A percentile compares a stretch with the other conserved stretches of the same genome.
Conservation (phyloP, 352 stramenopile genomes). For the Pythium diclinum region DNA sequence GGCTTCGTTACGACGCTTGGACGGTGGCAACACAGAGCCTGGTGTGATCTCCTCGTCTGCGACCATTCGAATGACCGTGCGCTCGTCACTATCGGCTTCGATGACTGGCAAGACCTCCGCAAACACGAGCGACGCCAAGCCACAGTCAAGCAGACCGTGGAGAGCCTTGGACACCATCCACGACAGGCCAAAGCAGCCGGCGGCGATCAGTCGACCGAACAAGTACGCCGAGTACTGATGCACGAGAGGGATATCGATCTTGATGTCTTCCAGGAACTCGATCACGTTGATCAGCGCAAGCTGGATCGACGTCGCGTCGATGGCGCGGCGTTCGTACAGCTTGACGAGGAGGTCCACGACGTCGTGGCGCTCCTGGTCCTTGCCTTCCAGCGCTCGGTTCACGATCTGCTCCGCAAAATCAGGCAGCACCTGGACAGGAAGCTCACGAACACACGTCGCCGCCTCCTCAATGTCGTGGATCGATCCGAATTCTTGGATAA, state of each 20-base stretch:
- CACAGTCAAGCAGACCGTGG: constrained; percentile 51
- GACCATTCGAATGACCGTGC: constrained; percentile 70
- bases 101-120: constrained; percentile 72
- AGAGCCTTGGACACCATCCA: constrained; percentile 72
- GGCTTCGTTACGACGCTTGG: constrained; percentile 36
- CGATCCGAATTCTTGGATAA: constrained; percentile 82
- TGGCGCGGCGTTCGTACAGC: constrained; percentile 60
- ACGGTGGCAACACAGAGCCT: constrained; percentile 44
- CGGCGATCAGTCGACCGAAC: constrained; percentile 70
- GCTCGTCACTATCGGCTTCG: constrained; percentile 61
- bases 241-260: constrained; percentile 82
- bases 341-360: constrained; percentile 74
- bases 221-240: constrained; percentile 76
- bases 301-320: constrained; percentile 77
- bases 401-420: constrained; percentile 73
- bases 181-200: constrained; percentile 78
- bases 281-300: constrained; percentile 59
- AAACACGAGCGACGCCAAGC: constrained; percentile 67
- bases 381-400: constrained; percentile 73
- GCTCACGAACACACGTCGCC: constrained; percentile 61
- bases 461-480: constrained; percentile 80
- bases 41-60: constrained; percentile 72
- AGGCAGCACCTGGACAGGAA: constrained; percentile 46
- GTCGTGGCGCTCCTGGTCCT: constrained; percentile 59
- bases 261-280: constrained; percentile 84